phyloP scores from a whole-genome alignment of 345 rosid genomes.

The Dipteronia sinensis region DNA sequence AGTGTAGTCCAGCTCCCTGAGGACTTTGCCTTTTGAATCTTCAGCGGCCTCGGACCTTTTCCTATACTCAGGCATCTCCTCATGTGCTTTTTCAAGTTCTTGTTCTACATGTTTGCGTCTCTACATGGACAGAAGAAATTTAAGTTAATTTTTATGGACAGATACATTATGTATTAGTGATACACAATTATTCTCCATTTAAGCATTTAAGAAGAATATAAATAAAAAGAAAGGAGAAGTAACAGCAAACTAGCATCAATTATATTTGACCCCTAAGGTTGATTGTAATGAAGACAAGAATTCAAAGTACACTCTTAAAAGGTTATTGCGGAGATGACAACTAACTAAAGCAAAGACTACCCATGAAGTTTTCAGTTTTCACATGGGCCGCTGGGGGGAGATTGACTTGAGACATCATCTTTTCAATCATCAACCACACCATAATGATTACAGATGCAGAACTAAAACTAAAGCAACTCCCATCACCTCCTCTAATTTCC shows the following conservation, averaged over 20 bases:
- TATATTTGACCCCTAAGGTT: not conserved
- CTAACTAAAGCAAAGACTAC: not conserved
- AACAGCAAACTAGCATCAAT: slow-evolving; percentile 1
- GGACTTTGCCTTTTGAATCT: slow-evolving; percentile 51
- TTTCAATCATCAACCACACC: not conserved
- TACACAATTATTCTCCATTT: slow-evolving; percentile 15
- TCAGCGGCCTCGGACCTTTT: slow-evolving; percentile 64
- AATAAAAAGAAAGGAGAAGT: not conserved
- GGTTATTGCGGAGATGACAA: not conserved
- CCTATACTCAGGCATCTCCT: slow-evolving; percentile 69
- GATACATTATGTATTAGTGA: not conserved
- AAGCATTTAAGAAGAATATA: not conserved
- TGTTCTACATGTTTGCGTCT: slow-evolving; percentile 70
- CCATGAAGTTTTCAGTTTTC: slow-evolving; percentile 5
- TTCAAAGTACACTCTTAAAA: not conserved
- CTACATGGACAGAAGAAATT: slow-evolving; percentile 36
- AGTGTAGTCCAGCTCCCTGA: slow-evolving; percentile 74
- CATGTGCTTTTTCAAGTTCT: slow-evolving; percentile 68
- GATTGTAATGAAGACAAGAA: not conserved
- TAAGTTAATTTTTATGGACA: slow-evolving; percentile 9
- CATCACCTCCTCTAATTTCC: not conserved
- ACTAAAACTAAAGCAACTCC: not conserved
- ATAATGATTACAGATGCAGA: not conserved
- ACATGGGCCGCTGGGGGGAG: not conserved
- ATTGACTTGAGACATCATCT: not conserved